Conservation (phyloP, 2,329 filamentous ascomycete species). For the Xylaria sp. region DNA sequence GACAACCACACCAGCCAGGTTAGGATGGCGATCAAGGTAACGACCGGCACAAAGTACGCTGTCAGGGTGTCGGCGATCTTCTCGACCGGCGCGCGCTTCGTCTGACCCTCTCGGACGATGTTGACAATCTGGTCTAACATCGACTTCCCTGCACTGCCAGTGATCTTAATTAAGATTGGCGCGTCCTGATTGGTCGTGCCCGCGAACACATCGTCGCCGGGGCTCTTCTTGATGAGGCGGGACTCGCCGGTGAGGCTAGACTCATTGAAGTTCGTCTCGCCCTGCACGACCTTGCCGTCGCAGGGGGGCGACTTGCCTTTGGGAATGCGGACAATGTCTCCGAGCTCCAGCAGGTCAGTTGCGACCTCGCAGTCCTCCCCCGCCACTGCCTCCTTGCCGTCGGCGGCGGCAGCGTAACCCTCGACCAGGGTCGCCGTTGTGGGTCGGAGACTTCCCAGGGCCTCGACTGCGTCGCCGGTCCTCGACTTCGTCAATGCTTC, state of each 20-base stretch:
- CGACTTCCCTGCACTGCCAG: conserved; percentile 66
- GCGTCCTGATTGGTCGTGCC: conserved; percentile 74
- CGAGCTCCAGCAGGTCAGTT: conserved; percentile 74
- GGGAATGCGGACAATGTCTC: conserved; percentile 73
- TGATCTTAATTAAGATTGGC: conserved; percentile 65
- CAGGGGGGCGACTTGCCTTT: conserved; percentile 84
- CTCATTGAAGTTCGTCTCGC: conserved; percentile 77
- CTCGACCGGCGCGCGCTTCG: conserved; percentile 74
- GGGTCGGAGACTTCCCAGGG: conserved; percentile 76
- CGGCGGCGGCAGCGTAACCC: conserved; percentile 41
- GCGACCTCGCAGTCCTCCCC: conserved; percentile 48
- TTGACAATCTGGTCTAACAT: conserved; percentile 82
- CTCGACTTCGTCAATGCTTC: conserved; percentile 92
- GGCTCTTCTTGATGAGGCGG: conserved; percentile 63
- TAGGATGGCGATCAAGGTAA: conserved; percentile 68
- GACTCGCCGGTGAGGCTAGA: conserved; percentile 86
- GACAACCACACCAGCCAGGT: conserved; percentile 75
- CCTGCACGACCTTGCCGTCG: conserved; percentile 70
- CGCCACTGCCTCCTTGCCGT: conserved; percentile 41
- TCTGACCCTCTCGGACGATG: conserved; percentile 77
- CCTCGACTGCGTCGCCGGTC: conserved; percentile 82
- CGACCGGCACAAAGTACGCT: conserved; percentile 74
- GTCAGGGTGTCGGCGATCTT: conserved; percentile 73
- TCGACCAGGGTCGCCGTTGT: conserved; percentile 73
- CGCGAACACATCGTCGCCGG: conserved; percentile 68